These are phyloP conservation scores for Phytophthora melonis DNA, from an alignment of 352 stramenopile genomes.

Conservation along the genomic window DNA sequence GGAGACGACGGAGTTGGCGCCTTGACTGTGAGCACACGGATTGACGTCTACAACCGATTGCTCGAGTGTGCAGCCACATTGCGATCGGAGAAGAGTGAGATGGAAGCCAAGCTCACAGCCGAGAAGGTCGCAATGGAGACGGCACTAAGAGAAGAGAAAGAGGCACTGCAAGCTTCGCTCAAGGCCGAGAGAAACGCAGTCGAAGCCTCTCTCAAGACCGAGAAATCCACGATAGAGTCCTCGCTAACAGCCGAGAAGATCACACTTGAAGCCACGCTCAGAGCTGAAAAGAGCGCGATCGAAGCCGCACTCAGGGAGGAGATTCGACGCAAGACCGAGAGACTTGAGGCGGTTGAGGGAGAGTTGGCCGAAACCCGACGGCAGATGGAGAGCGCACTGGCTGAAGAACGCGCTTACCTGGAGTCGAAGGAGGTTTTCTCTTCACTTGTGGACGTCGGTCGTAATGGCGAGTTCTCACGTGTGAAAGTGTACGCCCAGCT, in stretches of 20 bases:
- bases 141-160: background rate
- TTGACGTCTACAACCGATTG: conserved; percentile 44
- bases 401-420: conserved; percentile 30
- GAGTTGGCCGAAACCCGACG: conserved; percentile 24
- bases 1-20: background rate
- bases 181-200: background rate
- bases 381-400: conserved; percentile 17
- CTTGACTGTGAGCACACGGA: conserved; percentile 25
- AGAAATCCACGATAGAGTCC: background rate
- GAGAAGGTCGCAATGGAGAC: conserved; percentile 7
- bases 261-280: background rate
- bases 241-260: background rate
- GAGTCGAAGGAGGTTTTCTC: conserved; percentile 24
- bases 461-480: conserved; percentile 15
- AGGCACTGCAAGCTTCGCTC: background rate
- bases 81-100: conserved; percentile 19
- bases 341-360: conserved; percentile 19
- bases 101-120: background rate
- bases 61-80: conserved; percentile 14
- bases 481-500: conserved; percentile 32
- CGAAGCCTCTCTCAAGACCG: background rate
- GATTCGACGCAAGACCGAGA: conserved; percentile 10
- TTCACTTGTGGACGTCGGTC: conserved; percentile 4
- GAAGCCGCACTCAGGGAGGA: conserved; percentile 7
- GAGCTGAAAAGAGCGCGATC: conserved; percentile 15